A percentile compares a stretch with the other conserved stretches of the same genome.
These are phyloP conservation scores for Colletotrichum acutatum DNA, from an alignment of 2,329 filamentous ascomycete genomes.

Conservation along the genomic window DNA sequence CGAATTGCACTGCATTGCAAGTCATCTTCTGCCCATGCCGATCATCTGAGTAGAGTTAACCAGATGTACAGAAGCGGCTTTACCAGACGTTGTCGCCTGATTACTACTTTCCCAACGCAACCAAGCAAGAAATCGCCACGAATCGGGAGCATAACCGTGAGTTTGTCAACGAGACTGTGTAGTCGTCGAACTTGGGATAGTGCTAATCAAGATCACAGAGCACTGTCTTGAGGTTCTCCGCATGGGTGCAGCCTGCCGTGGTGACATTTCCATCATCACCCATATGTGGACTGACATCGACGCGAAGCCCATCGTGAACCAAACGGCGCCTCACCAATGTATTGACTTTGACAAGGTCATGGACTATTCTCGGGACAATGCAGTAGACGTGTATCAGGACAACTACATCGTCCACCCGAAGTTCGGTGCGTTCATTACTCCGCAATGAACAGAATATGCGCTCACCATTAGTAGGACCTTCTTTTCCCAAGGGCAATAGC, in stretches of 20 bases:
- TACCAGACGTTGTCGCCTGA: conserved; percentile 31
- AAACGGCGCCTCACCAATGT: conserved; percentile 33
- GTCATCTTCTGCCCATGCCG: neutral
- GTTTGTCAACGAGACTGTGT: neutral
- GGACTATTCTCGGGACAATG: conserved; percentile 21
- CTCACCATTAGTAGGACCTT: conserved; percentile 14
- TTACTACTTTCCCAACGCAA: conserved; percentile 32
- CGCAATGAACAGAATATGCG: neutral
- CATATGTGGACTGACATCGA: conserved; percentile 36
- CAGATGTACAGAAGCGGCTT: conserved; percentile 13
- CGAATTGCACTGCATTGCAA: conserved; percentile 31
- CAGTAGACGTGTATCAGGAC: conserved; percentile 30
- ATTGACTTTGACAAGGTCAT: conserved; percentile 24
- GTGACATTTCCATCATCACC: conserved; percentile 33
- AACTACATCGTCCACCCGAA: conserved; percentile 34
- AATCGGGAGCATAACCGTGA: conserved; percentile 32
- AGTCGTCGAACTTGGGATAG: no score
- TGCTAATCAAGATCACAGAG: neutral
- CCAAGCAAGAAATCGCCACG: conserved; percentile 9
- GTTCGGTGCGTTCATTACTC: neutral
- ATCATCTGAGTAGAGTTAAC: neutral
- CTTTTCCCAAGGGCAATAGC: conserved; percentile 30
- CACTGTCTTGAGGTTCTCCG: conserved; percentile 33
- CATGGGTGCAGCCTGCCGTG: conserved; percentile 32
- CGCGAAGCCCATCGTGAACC: conserved; percentile 31